A percentile compares a stretch with the other conserved stretches of the same genome.
Conservation (phyloP, 2,329 filamentous ascomycete species). For the Tolypocladium amazonense region DNA sequence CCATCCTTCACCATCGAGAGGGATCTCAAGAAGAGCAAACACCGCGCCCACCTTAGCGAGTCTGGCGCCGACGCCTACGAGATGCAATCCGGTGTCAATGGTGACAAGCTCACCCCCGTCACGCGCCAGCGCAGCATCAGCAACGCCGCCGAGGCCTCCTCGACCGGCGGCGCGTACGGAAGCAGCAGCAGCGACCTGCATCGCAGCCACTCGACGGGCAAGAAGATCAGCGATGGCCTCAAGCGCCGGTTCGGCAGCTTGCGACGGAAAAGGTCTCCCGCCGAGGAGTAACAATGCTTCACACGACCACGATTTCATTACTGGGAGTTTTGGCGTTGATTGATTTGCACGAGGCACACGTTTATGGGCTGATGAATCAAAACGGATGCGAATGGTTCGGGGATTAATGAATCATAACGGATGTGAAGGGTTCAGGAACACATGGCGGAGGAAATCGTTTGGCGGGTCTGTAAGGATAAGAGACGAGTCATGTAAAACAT, state of each 20-base stretch:
- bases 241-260: slow-evolving; percentile 44
- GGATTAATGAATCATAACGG: background rate
- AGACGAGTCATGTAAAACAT: background rate
- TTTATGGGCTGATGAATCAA: background rate
- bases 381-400: too few species aligned
- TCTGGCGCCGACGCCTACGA: slow-evolving; percentile 31
- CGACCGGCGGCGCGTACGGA: slow-evolving; percentile 9
- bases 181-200: slow-evolving; percentile 15
- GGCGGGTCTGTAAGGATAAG: background rate
- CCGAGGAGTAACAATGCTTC: slow-evolving; percentile 3
- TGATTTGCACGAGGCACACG: background rate
- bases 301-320: background rate
- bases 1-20: slow-evolving; percentile 63
- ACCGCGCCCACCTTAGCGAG: slow-evolving; percentile 14
- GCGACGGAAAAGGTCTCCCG: slow-evolving; percentile 27
- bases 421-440: too few species aligned
- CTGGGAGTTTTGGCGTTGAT: background rate
- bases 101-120: slow-evolving; percentile 4
- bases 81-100: slow-evolving; percentile 29
- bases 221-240: slow-evolving; percentile 36
- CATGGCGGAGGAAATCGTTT: accelerated
- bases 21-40: slow-evolving; percentile 48
- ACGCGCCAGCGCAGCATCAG: slow-evolving; percentile 35
- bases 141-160: slow-evolving; percentile 17
- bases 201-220: slow-evolving; percentile 31